Base-by-base conservation (phyloP, 73 alveolate genomes). In the Durusdinium trenchii region DNA sequence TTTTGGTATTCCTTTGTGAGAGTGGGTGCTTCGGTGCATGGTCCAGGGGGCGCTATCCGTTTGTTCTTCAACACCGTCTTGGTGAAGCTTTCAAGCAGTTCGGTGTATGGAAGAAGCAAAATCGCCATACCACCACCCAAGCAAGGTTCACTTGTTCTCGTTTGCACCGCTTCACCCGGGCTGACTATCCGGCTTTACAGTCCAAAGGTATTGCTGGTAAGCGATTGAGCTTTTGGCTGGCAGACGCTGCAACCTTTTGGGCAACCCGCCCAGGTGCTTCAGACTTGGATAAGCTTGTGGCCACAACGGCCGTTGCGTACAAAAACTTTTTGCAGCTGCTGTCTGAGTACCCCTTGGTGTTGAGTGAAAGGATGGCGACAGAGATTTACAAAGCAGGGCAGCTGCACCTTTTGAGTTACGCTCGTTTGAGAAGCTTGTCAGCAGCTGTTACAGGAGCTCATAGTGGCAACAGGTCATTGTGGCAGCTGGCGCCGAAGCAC, bases 401-500 rank as follows among this genome's bases (percentile, higher is more conserved):
- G 26, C 7, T 35, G 30, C 90, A 79, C 45, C 45, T 79, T 16
- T 6, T 46, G 62, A 46, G 46, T 3, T 79, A 79, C 69, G 20
- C 69, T 6, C 16, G 67, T 26, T 32, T 79, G 43, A 62, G 90
- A 45, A 46, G 46, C 35, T 32, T 46, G 43, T 42, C 61, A 40
- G 10, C 90, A 2, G 90, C 6, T 3, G 32, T 20, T 3, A 30
- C 20, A 12, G 67, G 69, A 43, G 67, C 47, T 1, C 43, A 79
- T 10, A 45, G 47, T 3, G 2, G 1, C 26, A 79, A 79, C 90
- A 40, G 90, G 32, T 79, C 47, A 9, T 47, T 79, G 45, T 79
- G 90, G 90, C 90, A 43, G 46, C 90, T 79, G 45, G 46, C 45
- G 45, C 90, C 90, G 7, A 79, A 79, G 90, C 90, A 79, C 52